These are phyloP conservation scores for Phytopythium litorale DNA, from an alignment of 352 stramenopile species.

Conservation along the genomic window DNA sequence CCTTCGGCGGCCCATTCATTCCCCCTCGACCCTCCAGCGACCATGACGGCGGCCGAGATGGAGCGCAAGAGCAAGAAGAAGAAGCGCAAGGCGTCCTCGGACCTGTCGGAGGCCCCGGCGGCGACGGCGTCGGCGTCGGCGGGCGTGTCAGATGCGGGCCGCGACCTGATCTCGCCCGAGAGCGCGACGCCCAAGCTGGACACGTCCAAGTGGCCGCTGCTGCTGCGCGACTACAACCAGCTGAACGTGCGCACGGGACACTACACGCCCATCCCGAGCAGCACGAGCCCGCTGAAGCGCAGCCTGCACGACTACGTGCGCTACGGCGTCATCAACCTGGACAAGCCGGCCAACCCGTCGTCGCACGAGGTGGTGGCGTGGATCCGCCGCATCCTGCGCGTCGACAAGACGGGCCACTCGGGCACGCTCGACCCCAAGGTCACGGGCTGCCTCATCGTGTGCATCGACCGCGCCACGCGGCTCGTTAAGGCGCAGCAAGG, in stretches of 20 bases:
- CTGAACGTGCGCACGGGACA: slow-evolving; percentile 98
- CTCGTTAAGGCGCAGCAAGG: slow-evolving; percentile 90
- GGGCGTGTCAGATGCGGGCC: slow-evolving; percentile 18
- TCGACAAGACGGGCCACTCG: slow-evolving; percentile 99
- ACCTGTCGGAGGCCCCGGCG: slow-evolving; percentile 9
- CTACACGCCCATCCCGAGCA: slow-evolving; percentile 99
- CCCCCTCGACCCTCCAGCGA: neutral
- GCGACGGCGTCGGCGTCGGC: neutral
- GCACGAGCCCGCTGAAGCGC: slow-evolving; percentile 95
- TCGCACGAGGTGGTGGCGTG: slow-evolving; percentile 99
- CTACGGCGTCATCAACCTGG: slow-evolving; percentile 99
- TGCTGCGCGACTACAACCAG: slow-evolving; percentile 99
- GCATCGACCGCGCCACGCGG: slow-evolving; percentile 97
- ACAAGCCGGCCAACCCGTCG: slow-evolving; percentile 99
- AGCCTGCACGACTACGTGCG: slow-evolving; percentile 97
- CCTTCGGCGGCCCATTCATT: neutral
- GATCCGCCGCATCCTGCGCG: slow-evolving; percentile 99
- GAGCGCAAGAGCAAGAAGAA: slow-evolving; percentile 89
- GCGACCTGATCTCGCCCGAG: slow-evolving; percentile 80
- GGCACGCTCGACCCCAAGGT: slow-evolving; percentile 99
- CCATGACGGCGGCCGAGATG: slow-evolving; percentile 62
- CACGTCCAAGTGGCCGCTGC: slow-evolving; percentile 97
- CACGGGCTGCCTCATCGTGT: slow-evolving; percentile 99
- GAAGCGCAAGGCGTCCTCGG: slow-evolving; percentile 77
- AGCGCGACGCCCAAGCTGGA: slow-evolving; percentile 90